phyloP scores from a whole-genome alignment of 805 yeast genomes.

The Metschnikowia dekortorum region DNA sequence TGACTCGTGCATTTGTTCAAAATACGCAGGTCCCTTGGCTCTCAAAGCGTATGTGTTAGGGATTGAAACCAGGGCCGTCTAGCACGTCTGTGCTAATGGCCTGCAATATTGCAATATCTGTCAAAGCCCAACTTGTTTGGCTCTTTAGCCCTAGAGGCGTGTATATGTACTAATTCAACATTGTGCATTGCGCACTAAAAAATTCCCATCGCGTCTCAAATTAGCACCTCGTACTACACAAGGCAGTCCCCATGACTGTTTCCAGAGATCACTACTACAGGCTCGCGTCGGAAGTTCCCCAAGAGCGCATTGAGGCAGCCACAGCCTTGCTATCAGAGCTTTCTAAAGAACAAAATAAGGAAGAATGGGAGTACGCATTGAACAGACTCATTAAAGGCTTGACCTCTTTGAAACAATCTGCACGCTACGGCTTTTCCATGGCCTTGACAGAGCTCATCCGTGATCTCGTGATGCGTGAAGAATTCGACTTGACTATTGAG shows the following conservation, averaged over 20 bases:
- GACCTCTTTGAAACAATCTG: slow-evolving; percentile 75
- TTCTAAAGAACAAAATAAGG: slow-evolving; percentile 31
- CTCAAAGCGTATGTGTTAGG: not conserved
- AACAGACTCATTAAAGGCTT: slow-evolving; percentile 77
- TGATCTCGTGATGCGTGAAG: slow-evolving; percentile 28
- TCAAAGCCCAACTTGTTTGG: not conserved
- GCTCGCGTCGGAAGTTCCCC: slow-evolving; percentile 70
- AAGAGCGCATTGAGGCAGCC: slow-evolving; percentile 72
- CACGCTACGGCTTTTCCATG: slow-evolving; percentile 84
- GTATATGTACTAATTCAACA: slow-evolving; percentile 15
- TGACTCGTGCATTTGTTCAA: slow-evolving; percentile 10
- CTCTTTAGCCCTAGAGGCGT: not conserved
- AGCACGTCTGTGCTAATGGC: no score
- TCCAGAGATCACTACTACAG: slow-evolving; percentile 73
- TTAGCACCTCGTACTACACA: not conserved
- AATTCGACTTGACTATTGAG: slow-evolving; percentile 30
- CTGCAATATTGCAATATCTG: no score
- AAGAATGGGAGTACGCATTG: slow-evolving; percentile 80
- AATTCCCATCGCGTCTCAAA: slow-evolving; percentile 4
- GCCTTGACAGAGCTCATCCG: slow-evolving; percentile 68
- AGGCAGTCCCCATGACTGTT: slow-evolving; percentile 38
- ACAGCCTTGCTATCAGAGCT: slow-evolving; percentile 61
- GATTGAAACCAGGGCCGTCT: no score
- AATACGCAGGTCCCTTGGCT: slow-evolving; percentile 11
- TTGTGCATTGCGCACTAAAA: slow-evolving; percentile 6